Base-by-base conservation (phyloP, 2,329 filamentous ascomycete species). In the Pseudocercospora musae region DNA sequence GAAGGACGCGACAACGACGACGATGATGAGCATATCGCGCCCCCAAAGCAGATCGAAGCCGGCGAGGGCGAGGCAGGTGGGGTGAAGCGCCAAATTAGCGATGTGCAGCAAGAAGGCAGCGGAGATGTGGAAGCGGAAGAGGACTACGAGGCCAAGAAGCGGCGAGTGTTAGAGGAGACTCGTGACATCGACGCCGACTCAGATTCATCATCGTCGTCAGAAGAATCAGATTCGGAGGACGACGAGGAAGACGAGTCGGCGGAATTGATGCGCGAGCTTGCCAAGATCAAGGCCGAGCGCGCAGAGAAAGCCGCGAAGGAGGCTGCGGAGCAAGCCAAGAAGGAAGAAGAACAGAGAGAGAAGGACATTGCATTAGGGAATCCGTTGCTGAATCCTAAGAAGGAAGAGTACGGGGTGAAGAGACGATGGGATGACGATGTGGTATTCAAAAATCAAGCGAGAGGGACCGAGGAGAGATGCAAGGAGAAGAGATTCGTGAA, bases 361-460 rank as follows among this genome's bases (percentile, higher is more conserved):
- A 85, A 87, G 67, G 91, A 97, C 71, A 96, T 98, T 71, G 94
- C 95, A 37, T 81, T 90, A 46, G 95, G 95, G 6, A 99, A 99
- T 75, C 95, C 95, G 42, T 79, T 99, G 57, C 84, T 99, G 60
- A 97, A 98, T 70, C 75, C 84, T 0, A 90, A 91, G 75, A 66
- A 66, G 31, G 66, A 71, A 52, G 92, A 96, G 70, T 98, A 96
- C 75, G 92, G 89, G 62, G 88, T 97, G 73, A 97, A 96, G 83
- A 82, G 91, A 69, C 80, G 93, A 70, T 99, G 95, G 95, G 95
- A 99, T 71, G 95, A 99, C 72, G 95, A 99, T 75, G 95, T 99
- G 11, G 93, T 99, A 2, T 99, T 99, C 80, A 98, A 96, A 82
- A 99, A 99, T 77, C 95, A 99, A 79, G 95, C 94, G 33, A 85